phyloP scores from a whole-genome alignment of 257 asterid genomes.

The Leonotis leonurus region DNA sequence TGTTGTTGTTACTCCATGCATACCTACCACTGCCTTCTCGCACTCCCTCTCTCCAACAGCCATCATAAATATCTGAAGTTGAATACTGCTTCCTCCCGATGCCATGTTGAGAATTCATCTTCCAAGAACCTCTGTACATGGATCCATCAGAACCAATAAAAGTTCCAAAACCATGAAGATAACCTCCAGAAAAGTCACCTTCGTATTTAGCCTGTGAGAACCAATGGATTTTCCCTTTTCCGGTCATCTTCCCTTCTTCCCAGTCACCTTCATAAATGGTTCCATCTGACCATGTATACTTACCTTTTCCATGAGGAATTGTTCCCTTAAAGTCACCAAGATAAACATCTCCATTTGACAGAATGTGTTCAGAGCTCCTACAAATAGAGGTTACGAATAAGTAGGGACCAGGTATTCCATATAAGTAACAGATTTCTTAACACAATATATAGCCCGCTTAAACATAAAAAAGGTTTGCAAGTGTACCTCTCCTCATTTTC shows the following conservation, averaged over 20 bases:
- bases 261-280: conserved; percentile 82
- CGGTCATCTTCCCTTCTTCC: conserved; percentile 88
- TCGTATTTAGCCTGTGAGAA: conserved; percentile 70
- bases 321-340: conserved; percentile 46
- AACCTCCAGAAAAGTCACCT: conserved; percentile 85
- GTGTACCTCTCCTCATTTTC: conserved; percentile 36
- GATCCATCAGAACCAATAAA: conserved; percentile 68
- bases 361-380: conserved; percentile 48
- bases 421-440: not conserved
- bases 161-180: conserved; percentile 81
- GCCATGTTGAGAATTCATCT: conserved; percentile 82
- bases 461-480: not conserved
- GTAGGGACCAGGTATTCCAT: not conserved
- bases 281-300: conserved; percentile 85
- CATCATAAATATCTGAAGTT: conserved; percentile 78
- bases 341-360: conserved; percentile 74
- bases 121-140: conserved; percentile 77
- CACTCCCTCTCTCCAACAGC: conserved; percentile 88
- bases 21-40: conserved; percentile 94
- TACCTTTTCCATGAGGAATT: conserved; percentile 75
- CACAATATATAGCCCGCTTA: not conserved
- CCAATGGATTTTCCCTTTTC: conserved; percentile 81
- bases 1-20: conserved; percentile 64
- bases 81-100: conserved; percentile 77
- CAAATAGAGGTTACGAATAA: conserved; percentile 20